Conservation (phyloP, 2,329 filamentous ascomycete genomes). For the Apiospora rasikravindrae region DNA sequence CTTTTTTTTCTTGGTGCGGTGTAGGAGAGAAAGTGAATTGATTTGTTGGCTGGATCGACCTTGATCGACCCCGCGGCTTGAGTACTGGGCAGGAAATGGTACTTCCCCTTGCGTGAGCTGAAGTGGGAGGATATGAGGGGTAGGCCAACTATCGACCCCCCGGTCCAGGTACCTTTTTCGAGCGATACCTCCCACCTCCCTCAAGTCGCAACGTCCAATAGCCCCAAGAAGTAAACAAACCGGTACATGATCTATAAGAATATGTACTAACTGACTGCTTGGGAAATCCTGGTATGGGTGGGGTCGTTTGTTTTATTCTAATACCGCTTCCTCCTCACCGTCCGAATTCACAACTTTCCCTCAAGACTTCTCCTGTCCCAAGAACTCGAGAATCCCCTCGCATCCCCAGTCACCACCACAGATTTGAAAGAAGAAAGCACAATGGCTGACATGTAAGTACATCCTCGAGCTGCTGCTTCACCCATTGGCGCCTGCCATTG, state of each 20-base stretch:
- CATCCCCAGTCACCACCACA: conserved; percentile 4
- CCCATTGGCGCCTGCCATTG: not conserved
- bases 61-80: conserved; percentile 9
- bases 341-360: not conserved
- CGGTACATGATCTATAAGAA: conserved; percentile 5
- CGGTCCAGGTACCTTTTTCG: not conserved
- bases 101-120: not conserved
- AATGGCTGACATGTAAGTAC: conserved; percentile 24
- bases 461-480: not conserved
- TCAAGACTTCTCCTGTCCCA: conserved; percentile 8
- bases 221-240: conserved; percentile 2
- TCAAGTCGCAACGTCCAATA: conserved; percentile 7
- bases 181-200: not conserved
- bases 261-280: not conserved
- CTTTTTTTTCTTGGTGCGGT: not conserved
- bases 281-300: conserved; percentile 13
- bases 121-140: conserved; percentile 12
- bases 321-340: conserved; percentile 16
- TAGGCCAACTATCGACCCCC: not conserved
- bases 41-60: conserved; percentile 11
- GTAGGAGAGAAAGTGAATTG: not conserved
- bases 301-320: conserved; percentile 15
- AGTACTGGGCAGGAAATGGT: conserved; percentile 11
- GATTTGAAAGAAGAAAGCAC: conserved; percentile 10
- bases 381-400: conserved; percentile 4